phyloP scores from a whole-genome alignment of 306 rosid species.

The Ceratonia siliqua region DNA sequence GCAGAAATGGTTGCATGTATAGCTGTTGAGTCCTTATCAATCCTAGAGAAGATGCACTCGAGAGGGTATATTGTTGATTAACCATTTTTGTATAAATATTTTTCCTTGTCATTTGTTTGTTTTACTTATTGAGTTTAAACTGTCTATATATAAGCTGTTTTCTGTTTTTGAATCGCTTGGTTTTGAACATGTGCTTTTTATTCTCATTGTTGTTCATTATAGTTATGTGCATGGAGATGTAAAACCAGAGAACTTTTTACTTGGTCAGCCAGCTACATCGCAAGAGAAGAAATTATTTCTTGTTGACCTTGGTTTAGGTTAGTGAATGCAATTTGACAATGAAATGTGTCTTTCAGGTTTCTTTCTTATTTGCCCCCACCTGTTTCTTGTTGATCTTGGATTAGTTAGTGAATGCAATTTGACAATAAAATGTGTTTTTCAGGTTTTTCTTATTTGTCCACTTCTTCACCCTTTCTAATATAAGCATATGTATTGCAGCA shows the following conservation, averaged over 20 bases:
- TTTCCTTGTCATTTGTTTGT: constrained; percentile 1
- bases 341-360: constrained; percentile 3
- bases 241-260: constrained; percentile 94
- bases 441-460: too few relatives aligned
- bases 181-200: neutral
- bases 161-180: neutral
- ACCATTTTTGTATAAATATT: neutral
- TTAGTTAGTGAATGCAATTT: too few relatives aligned
- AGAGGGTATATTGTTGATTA: constrained; percentile 62
- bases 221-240: constrained; percentile 98
- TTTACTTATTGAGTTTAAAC: neutral
- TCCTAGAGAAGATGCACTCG: constrained; percentile 88
- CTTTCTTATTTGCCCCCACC: constrained; percentile 15
- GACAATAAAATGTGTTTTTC: too few relatives aligned
- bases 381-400: too few relatives aligned
- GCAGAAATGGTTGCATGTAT: constrained; percentile 94
- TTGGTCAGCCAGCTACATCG: constrained; percentile 89
- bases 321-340: constrained; percentile 35
- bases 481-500: constrained; percentile 52
- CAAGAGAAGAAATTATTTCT: constrained; percentile 94
- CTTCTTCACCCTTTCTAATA: constrained; percentile 14
- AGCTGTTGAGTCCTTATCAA: constrained; percentile 93
- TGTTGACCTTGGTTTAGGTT: constrained; percentile 93
- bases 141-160: neutral
- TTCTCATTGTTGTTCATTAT: constrained; percentile 18